Percentiles rank a stretch among this genome's conserved stretches.
phyloP scores from a whole-genome alignment of 306 rosid species.

The Phaseolus lunatus region DNA sequence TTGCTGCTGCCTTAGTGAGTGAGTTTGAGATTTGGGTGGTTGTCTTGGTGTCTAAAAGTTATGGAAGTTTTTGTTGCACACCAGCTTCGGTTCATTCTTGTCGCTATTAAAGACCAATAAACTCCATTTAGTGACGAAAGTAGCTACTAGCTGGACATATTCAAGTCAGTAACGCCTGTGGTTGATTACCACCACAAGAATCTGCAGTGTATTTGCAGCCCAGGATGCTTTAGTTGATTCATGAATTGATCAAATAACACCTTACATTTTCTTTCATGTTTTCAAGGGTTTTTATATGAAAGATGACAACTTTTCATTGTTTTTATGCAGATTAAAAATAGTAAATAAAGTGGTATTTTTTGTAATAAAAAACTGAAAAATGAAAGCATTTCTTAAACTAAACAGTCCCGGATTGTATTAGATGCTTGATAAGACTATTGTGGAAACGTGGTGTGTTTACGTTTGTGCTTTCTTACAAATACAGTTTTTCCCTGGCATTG shows the following conservation, averaged over 20 bases:
- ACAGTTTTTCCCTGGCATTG: background rate
- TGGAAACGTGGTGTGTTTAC: slow-evolving; percentile 9
- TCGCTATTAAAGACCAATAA: background rate
- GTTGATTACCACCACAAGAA: background rate
- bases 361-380: background rate
- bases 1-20: background rate
- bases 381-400: background rate
- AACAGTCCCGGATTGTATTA: background rate
- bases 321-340: background rate
- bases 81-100: slow-evolving; percentile 23
- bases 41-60: background rate
- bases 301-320: background rate
- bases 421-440: slow-evolving; percentile 11
- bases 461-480: background rate
- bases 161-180: background rate
- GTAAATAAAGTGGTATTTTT: background rate
- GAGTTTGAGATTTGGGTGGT: slow-evolving; percentile 14
- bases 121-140: background rate
- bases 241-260: background rate
- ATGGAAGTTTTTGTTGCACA: background rate
- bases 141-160: slow-evolving; percentile 6
- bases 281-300: background rate
- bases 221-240: background rate
- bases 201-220: slow-evolving; percentile 8
- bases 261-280: background rate